Base-by-base conservation (phyloP, 768 basidiomycete species). In the Phlegmacium glaucopus region DNA sequence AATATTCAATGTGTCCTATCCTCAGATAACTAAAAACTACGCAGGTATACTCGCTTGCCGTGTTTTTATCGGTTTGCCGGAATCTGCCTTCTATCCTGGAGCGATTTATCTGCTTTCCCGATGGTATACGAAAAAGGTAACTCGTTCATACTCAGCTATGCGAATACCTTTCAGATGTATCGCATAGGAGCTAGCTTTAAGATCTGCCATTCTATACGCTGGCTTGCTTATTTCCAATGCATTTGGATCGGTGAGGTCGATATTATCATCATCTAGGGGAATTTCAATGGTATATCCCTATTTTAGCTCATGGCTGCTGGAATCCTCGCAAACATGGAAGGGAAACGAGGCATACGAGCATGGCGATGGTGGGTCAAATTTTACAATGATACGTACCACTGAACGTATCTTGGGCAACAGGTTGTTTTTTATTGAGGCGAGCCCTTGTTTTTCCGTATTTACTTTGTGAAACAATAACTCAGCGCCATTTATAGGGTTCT, bases 361-460 rank as follows among this genome's bases (percentile, higher is more conserved):
- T 89, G 87, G 87, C 58, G 82, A 70, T 89, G 80, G 82, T 81
- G 51, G 49, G 69, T 47, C 5, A 9, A 6, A 9, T 13, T 34
- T 37, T 9, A 2, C 32, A 4, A 9, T 11, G 1, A 2, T 25
- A 11, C 25, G 42, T 12, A 13, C 39, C 29, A 17, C 48, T 27
- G 9, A 37, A 18, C 10, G 22, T 45, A 12, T 36, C 2, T 15
- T 34, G 32, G 10, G 10, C 32, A 34, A 18, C 49, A 82, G 84
- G 85, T 54, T 87, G 30, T 88, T 88, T 60, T 84, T 75, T 58
- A 83, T 87, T 37, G 86, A 84, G 71, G 83, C 76, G 61, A 45
- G 53, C 17, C 13, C 25, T 52, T 17, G 3, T 22, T 16, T n/a
- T 5, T 15, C 7, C 15, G 13, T 10, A 9, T 6, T 9, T n/a